A percentile compares a stretch with the other conserved stretches of the same genome.
Conservation (phyloP, 352 stramenopile genomes). For the Pythium inflatum region DNA sequence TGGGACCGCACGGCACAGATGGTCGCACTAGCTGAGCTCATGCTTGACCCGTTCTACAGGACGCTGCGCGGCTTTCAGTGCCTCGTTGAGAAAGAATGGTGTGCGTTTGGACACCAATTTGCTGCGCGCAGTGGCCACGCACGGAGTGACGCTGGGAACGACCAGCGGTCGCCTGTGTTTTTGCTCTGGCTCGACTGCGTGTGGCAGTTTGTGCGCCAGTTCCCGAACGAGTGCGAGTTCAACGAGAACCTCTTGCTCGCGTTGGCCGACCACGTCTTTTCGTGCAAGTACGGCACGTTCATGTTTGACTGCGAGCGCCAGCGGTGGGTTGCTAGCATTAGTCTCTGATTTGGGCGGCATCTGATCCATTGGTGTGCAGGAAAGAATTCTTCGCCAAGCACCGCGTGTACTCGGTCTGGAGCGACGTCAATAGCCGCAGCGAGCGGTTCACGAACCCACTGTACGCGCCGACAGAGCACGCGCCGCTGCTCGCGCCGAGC, state of each 20-base stretch:
- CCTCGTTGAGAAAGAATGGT: conserved; percentile 99
- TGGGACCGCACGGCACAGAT: conserved; percentile 99
- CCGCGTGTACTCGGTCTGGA: conserved; percentile 80
- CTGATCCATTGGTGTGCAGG: conserved; percentile 29
- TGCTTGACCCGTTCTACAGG: conserved; percentile 98
- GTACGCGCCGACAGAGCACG: conserved; percentile 54
- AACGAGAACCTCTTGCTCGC: conserved; percentile 92
- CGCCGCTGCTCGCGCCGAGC: conserved; percentile 58
- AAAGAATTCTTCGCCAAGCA: conserved; percentile 84
- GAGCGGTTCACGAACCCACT: conserved; percentile 73
- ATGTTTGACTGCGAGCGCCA: conserved; percentile 97
- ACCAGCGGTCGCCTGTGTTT: conserved; percentile 98
- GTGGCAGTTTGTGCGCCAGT: conserved; percentile 97
- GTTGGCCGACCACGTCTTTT: conserved; percentile 96
- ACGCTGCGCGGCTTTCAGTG: conserved; percentile 96
- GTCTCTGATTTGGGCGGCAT: not conserved
- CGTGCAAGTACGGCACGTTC: conserved; percentile 97
- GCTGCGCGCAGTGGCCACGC: conserved; percentile 93
- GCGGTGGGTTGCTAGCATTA: conserved; percentile 39
- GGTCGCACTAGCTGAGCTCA: conserved; percentile 93
- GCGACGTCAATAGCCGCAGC: conserved; percentile 72
- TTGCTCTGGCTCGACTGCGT: conserved; percentile 98
- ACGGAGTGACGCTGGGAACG: conserved; percentile 83
- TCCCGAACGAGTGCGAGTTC: conserved; percentile 97
- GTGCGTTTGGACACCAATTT: conserved; percentile 98